Base-by-base conservation (phyloP, 1,284 basidiomycete species). In the Sphagnurus paluster region DNA sequence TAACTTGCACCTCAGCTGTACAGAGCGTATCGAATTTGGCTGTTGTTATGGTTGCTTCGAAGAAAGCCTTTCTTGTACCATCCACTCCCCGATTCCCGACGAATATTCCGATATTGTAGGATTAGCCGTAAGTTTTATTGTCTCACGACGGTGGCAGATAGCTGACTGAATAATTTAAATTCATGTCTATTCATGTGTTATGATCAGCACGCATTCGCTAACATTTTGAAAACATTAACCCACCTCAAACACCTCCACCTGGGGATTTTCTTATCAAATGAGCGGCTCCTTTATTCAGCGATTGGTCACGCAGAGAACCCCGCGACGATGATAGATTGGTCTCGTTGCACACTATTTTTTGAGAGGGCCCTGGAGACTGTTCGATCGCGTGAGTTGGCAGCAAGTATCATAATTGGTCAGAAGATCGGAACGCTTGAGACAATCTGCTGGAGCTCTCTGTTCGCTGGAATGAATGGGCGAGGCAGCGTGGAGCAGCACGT, bases 41-140 rank as follows among this genome's bases (percentile, higher is more conserved):
- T 84, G 82, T 59, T 86, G 84, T 59, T 79, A 77, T 72, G 55
- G 58, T 39, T 87, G 84, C 59, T 79, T 79, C 47, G 79, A 80
- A 60, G 81, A 84, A 39, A 80, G 77, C 33, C 67, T 79, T 21
- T 71, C 66, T 8, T 68, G 71, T 49, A 71, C 72, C n/a, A 52
- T 73, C 3, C 82, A 87, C 59, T 86, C 83, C 2, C 83, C 83
- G 0, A 69, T 86, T 44, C 79, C 80, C 9, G 73, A 77, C 17
- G 57, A 70, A 19, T 80, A 71, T 52, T 42, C 60, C 8, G 65
- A 69, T 19, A 67, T 65, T 5, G 55, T 65, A 38, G 61, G 64
- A 13, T 63, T 87, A 44, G 72, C 75, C 45, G 84, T 87, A 62
- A 61, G 80, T 65, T 24, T 24, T 16, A 21, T 11, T 37, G 9